Evolutionary conservation across 2,329 filamentous ascomycete genomes (phyloP), one percentile per base, ranked within the genome.

Genomic region (Paecilomyces fulvus): DNA sequence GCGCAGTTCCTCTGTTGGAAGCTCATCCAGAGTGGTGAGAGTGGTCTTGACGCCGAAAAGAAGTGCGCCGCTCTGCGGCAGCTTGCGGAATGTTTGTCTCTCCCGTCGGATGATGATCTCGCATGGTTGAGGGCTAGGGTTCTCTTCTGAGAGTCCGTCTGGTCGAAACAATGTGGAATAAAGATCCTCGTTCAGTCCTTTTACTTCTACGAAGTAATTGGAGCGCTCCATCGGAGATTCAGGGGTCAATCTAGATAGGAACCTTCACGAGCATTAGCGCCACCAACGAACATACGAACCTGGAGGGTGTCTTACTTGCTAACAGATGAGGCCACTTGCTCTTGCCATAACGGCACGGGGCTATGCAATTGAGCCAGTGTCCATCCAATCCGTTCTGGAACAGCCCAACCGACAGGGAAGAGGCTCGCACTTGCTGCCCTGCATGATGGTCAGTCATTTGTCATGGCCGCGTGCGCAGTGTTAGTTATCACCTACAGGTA

Each of bases 331-430:
- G 70, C 70, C 14, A 76, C 68, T 58, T 75, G 76, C 64, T 77
- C 71, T 46, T 80, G 73, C 80, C 80, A 82, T 11, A 75, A 64
- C 1, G 77, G 75, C 2, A 82, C 76, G 1, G 75, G 73, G 3
- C 66, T 67, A 56, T 80, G 77, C 54, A 82, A 70, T 48, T 72
- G 70, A 17, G 75, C 73, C 57, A 82, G 74, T 1, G 75, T 75
- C 62, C 71, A 77, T 23, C 79, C 79, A 49, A 82, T 78, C 25
- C 78, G 72, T 49, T 76, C 69, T 43, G 74, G 65, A 11, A 81
- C 70, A 21, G 73, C 74, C 78, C 79, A 82, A 7, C 80, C 80
- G 0, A 79, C 75, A 1, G 79, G 80, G 59, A 81, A 81, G 4
- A 81, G 67, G 12, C 77, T 81, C 4, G 79, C 79, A 50, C 77